Percentiles rank a stretch among this genome's conserved stretches.
Evolutionary conservation across 179 eudicot species (phyloP).

Genomic region (Spergularia azorica): DNA sequence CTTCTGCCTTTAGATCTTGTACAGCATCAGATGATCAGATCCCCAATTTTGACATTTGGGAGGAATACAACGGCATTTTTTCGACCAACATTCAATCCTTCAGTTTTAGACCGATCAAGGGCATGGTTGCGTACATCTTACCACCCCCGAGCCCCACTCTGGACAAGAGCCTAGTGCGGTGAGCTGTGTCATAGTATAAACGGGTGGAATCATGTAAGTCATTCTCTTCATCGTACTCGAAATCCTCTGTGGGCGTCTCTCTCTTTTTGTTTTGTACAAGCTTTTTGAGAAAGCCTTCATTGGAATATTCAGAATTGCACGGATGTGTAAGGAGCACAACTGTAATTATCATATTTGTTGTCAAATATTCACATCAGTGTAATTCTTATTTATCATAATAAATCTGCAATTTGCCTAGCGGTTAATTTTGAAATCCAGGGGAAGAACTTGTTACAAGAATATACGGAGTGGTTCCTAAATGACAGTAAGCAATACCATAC

Average conservation of each 20-base stretch:
- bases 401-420: no score
- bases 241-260: background rate
- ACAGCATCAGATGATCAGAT: slow-evolving; percentile 20
- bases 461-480: no score
- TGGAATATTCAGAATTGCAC: background rate
- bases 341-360: slow-evolving; percentile 15
- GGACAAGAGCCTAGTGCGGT: slow-evolving; percentile 23
- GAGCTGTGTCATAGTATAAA: slow-evolving; percentile 15
- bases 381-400: background rate
- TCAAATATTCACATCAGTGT: background rate
- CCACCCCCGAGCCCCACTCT: background rate
- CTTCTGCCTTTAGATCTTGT: slow-evolving; percentile 19
- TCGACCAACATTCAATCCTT: slow-evolving; percentile 14
- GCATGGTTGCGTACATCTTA: background rate
- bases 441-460: no score
- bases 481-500: no score
- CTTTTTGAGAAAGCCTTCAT: slow-evolving; percentile 5
- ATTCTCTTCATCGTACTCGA: background rate
- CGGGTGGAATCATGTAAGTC: slow-evolving; percentile 2
- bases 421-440: no score
- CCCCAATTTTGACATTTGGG: slow-evolving; percentile 35
- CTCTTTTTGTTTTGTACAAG: no score
- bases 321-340: background rate
- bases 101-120: background rate
- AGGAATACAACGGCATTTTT: slow-evolving; percentile 17